These are phyloP conservation scores for Eucalyptus leucophloia DNA, from an alignment of 345 rosid species.

Conservation along the genomic window DNA sequence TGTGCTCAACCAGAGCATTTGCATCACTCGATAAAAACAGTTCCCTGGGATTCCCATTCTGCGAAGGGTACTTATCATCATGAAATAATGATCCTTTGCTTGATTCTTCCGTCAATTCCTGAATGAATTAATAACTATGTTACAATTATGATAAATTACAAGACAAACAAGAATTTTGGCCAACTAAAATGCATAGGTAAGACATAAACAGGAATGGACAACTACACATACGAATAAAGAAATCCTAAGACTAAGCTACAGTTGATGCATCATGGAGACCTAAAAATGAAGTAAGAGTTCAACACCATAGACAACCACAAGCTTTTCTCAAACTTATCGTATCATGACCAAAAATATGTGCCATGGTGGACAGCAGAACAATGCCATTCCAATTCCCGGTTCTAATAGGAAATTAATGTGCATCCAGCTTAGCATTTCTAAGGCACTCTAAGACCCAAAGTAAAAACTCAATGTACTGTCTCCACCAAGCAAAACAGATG, in stretches of 20 bases:
- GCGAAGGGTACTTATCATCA: slow-evolving; percentile 52
- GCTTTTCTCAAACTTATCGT: background rate
- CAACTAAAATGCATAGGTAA: background rate
- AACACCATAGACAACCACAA: background rate
- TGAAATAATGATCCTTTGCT: slow-evolving; percentile 37
- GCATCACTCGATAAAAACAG: slow-evolving; percentile 85
- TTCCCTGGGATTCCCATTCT: slow-evolving; percentile 62
- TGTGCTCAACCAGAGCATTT: slow-evolving; percentile 84
- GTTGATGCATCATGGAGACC: background rate
- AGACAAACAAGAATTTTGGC: background rate
- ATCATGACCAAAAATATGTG: background rate
- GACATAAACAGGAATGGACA: background rate
- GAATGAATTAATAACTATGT: background rate
- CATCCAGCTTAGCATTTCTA: background rate
- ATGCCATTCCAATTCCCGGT: background rate
- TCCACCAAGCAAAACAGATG: background rate
- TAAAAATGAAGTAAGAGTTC: background rate
- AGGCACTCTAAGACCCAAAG: background rate
- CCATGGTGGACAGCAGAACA: background rate
- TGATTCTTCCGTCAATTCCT: slow-evolving; percentile 50
- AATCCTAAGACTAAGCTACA: background rate
- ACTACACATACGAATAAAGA: background rate
- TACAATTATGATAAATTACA: background rate
- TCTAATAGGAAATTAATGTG: background rate
- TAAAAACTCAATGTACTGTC: background rate